Evolutionary conservation across 192 early-diverging fungal species (phyloP).

Genomic region (Coemansia sp.): DNA sequence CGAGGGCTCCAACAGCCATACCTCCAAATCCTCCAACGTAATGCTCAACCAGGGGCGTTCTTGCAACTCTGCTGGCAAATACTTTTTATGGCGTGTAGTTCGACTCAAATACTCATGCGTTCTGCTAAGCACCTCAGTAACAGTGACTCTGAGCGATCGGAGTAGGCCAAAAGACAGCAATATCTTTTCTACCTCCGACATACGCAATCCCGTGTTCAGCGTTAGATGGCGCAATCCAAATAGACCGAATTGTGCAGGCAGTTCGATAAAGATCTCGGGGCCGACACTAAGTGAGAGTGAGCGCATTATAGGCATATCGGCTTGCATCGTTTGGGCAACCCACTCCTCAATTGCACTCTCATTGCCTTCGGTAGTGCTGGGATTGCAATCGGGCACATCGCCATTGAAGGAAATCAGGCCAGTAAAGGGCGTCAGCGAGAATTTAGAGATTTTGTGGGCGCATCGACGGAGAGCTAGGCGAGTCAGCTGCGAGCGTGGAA

Average conservation of each 20-base stretch:
- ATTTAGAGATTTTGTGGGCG: slow-evolving; percentile 4
- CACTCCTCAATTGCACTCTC: slow-evolving; percentile 9
- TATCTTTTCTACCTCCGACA: slow-evolving; percentile 31
- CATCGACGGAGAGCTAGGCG: slow-evolving; percentile 23
- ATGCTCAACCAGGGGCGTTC: slow-evolving; percentile 6
- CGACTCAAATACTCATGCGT: slow-evolving; percentile 40
- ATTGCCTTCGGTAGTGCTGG: slow-evolving; percentile 3
- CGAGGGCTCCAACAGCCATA: slow-evolving; percentile 14
- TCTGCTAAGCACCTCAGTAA: slow-evolving; percentile 21
- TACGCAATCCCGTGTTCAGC: slow-evolving; percentile 18
- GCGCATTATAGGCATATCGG: not conserved
- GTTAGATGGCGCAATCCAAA: slow-evolving; percentile 9
- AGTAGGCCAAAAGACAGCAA: slow-evolving; percentile 11
- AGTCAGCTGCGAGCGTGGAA: slow-evolving; percentile 29
- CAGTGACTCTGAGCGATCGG: slow-evolving; percentile 11
- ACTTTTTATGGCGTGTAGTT: slow-evolving; percentile 18
- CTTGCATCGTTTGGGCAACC: slow-evolving; percentile 2
- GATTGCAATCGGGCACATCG: slow-evolving; percentile 15
- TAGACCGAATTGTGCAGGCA: slow-evolving; percentile 12
- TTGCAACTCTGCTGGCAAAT: not conserved
- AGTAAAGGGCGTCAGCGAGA: slow-evolving; percentile 17
- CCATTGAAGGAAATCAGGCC: not conserved
- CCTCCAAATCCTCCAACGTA: slow-evolving; percentile 8
- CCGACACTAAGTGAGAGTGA: slow-evolving; percentile 7
- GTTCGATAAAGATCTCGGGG: not conserved